phyloP scores from a whole-genome alignment of 371 early-diverging fungal species.

The Circinella minor region DNA sequence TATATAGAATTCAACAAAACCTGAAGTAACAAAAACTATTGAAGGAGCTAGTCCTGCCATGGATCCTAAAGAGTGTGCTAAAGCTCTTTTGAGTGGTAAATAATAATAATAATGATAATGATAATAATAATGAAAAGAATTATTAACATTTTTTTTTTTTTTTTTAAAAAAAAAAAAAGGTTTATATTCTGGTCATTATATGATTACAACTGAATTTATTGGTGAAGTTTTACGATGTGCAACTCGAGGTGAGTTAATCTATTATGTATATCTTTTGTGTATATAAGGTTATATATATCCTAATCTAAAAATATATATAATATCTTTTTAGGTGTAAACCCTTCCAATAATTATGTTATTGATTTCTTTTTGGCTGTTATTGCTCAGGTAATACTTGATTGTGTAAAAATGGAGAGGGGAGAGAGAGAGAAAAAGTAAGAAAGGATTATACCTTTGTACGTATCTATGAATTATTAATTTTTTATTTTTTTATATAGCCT shows the following conservation, averaged over 20 bases:
- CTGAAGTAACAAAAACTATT: slow-evolving; percentile 77
- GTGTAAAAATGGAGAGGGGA: too few species aligned
- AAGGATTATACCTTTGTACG: too few species aligned
- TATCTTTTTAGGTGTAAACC: slow-evolving; percentile 37
- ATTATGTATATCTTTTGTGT: background rate
- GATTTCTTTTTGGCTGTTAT: slow-evolving; percentile 40
- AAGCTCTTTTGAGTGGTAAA: slow-evolving; percentile 56
- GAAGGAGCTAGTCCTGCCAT: slow-evolving; percentile 73
- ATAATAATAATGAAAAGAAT: too few species aligned
- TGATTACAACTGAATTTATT: slow-evolving; percentile 58
- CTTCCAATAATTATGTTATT: slow-evolving; percentile 46
- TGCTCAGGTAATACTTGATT: slow-evolving; percentile 39
- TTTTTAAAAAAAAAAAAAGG: too few species aligned
- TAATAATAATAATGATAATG: too few species aligned
- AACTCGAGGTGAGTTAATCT: slow-evolving; percentile 37
- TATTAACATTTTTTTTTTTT: background rate
- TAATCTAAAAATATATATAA: background rate
- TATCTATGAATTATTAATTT: too few species aligned
- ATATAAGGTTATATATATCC: too few species aligned
- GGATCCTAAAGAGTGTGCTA: slow-evolving; percentile 66
- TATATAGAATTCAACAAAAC: slow-evolving; percentile 80
- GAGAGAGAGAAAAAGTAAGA: too few species aligned
- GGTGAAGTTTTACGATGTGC: slow-evolving; percentile 54
- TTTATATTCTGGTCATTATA: slow-evolving; percentile 47
- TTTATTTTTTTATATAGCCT: slow-evolving; percentile 28